Evolutionary conservation across 768 basidiomycete species (phyloP), one percentile per base, ranked within the genome.

Genomic region (Naganishia kalamii): DNA sequence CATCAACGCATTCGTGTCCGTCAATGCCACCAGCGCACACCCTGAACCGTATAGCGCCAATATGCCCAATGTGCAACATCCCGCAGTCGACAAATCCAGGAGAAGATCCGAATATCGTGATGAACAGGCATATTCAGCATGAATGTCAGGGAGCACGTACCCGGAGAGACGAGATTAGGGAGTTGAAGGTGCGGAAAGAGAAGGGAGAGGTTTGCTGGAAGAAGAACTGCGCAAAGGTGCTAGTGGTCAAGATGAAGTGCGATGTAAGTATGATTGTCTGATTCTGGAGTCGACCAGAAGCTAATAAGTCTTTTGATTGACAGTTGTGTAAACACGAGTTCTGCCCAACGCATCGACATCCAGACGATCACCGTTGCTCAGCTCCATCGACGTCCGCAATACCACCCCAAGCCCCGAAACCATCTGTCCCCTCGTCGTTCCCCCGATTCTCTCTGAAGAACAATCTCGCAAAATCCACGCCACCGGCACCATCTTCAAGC

Each of bases 241-340:
- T 78, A 61, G 70, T 78, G 0, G 77, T 75, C 11, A 70, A 70
- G 60, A 76, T 78, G 69, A 69, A 69, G 48, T 78, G 77, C 64
- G 73, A 73, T 29, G 76, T 75, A 66, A 71, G 76, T 71, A 12
- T 1, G 5, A 7, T n/a, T 52, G 32, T 17, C 61, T 50, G 11
- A 43, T 43, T 35, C 35, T 10, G 2, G 35, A n/a, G 47, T 33
- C 35, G 15, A 15, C 8, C 1, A 4, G 37, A 13, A 21, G 32
- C 25, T 27, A 11, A 32, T 3, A 33, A 23, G 35, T 40, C 21
- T 15, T 37, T 11, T 6, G 11, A 13, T 12, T 40, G 21, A n/a
- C 37, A 77, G 72, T 23, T 61, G 33, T 75, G 74, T 51, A 60
- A 67, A 59, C 74, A 71, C 33, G 30, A 68, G 8, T 75, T 76